These are phyloP conservation scores for Aspergillus haitiensis DNA, from an alignment of 495 filamentous ascomycete genomes.

Conservation along the genomic window DNA sequence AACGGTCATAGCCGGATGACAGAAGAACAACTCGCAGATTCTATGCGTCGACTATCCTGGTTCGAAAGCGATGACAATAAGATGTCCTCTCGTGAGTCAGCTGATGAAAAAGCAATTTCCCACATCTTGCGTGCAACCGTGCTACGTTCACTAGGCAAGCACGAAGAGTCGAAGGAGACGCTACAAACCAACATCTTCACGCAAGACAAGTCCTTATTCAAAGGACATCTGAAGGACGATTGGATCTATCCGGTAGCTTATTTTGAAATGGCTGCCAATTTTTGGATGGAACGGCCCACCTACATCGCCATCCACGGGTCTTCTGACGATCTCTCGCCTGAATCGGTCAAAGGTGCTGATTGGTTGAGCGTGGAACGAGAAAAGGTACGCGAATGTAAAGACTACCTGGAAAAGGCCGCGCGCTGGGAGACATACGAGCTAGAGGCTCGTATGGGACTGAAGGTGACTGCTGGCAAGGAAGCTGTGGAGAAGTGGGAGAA, in stretches of 20 bases:
- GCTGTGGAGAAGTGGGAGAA: slow-evolving; percentile 69
- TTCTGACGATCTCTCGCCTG: slow-evolving; percentile 12
- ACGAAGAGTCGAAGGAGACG: slow-evolving; percentile 62
- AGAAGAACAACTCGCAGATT: slow-evolving; percentile 59
- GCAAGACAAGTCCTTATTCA: slow-evolving; percentile 68
- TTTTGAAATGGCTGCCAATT: slow-evolving; percentile 84
- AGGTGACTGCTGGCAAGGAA: slow-evolving; percentile 76
- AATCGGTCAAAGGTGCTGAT: slow-evolving; percentile 13
- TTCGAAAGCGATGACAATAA: slow-evolving; percentile 55
- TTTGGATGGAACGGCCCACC: slow-evolving; percentile 66
- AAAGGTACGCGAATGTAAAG: slow-evolving; percentile 64
- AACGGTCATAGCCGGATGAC: slow-evolving; percentile 77
- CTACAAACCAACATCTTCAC: slow-evolving; percentile 60
- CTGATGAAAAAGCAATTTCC: slow-evolving; percentile 74
- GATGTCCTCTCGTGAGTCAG: slow-evolving; percentile 56
- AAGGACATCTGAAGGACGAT: slow-evolving; percentile 72
- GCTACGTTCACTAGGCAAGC: slow-evolving; percentile 59
- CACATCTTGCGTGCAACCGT: slow-evolving; percentile 67
- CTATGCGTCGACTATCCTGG: slow-evolving; percentile 66
- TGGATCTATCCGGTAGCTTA: slow-evolving; percentile 78
- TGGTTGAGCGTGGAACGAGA: slow-evolving; percentile 46
- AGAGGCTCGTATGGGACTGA: slow-evolving; percentile 81
- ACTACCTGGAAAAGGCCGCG: slow-evolving; percentile 73
- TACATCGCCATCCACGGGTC: slow-evolving; percentile 36
- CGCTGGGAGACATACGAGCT: slow-evolving; percentile 84